These are phyloP conservation scores for Austropuccinia psidii DNA, from an alignment of 1,284 basidiomycete species.

Conservation along the genomic window DNA sequence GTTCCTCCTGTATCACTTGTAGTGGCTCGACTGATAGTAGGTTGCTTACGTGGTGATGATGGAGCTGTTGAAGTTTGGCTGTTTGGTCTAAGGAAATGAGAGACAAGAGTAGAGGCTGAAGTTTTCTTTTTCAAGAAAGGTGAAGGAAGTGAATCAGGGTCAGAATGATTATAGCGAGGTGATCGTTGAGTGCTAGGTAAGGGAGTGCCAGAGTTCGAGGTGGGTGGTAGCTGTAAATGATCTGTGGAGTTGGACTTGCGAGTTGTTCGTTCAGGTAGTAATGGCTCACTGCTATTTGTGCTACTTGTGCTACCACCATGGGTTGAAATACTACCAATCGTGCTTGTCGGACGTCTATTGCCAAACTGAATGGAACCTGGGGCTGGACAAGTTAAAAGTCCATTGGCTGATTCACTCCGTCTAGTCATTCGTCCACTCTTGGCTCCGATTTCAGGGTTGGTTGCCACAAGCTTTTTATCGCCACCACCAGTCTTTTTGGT, in stretches of 20 bases:
- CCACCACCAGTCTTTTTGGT: not conserved
- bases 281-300: constrained; percentile 6
- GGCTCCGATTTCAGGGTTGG: not conserved
- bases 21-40: not conserved
- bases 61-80: not conserved
- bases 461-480: constrained; percentile 2
- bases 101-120: constrained; percentile 18
- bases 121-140: constrained; percentile 34
- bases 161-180: constrained; percentile 28
- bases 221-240: constrained; percentile 1
- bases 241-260: not conserved
- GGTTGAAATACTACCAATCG: constrained; percentile 8
- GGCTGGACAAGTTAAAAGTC: constrained; percentile 4
- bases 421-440: constrained; percentile 15
- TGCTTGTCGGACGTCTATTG: constrained; percentile 18
- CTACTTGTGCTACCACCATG: constrained; percentile 23
- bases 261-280: not conserved
- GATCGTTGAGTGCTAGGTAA: not conserved
- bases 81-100: constrained; percentile 3
- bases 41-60: constrained; percentile 40
- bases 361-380: not conserved
- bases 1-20: not conserved
- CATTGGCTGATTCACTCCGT: constrained; percentile 31
- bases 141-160: constrained; percentile 28
- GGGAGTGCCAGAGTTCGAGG: no score